These are phyloP conservation scores for Apiotrichum montevideense DNA, from an alignment of 1,284 basidiomycete species.

Conservation along the genomic window DNA sequence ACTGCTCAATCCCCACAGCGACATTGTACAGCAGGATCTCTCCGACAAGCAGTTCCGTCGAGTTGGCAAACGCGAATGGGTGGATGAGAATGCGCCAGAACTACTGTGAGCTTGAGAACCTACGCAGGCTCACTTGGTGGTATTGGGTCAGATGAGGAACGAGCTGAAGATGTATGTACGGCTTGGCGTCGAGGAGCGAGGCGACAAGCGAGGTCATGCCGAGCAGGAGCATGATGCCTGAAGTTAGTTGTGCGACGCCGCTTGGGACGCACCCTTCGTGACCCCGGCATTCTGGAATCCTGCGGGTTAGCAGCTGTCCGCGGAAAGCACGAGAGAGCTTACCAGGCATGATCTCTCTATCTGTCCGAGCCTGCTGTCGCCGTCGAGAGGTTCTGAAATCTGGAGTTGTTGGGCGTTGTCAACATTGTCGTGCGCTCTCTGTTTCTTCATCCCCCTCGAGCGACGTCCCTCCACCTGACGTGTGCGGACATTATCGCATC, in stretches of 20 bases:
- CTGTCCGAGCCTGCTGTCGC: too few species aligned
- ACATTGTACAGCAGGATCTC: constrained; percentile 69
- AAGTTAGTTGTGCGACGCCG: neutral
- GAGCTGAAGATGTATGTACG: constrained; percentile 73
- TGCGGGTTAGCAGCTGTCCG: constrained; percentile 7
- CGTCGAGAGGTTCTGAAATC: too few species aligned
- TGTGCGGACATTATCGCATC: too few species aligned
- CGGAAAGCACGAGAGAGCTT: neutral
- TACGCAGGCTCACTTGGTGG: constrained; percentile 40
- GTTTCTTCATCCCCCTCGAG: too few species aligned
- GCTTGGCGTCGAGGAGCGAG: constrained; percentile 75
- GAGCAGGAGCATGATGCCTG: constrained; percentile 68
- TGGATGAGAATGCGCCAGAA: constrained; percentile 76
- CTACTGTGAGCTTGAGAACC: constrained; percentile 49
- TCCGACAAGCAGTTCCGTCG: constrained; percentile 73
- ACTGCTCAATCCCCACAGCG: constrained; percentile 67
- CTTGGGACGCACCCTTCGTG: constrained; percentile 31
- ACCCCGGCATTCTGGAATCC: constrained; percentile 43
- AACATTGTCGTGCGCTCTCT: too few species aligned
- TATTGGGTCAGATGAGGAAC: constrained; percentile 46
- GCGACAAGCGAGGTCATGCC: constrained; percentile 64
- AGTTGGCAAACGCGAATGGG: constrained; percentile 73
- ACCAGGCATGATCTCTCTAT: neutral
- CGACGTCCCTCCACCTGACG: too few species aligned
- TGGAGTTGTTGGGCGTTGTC: too few species aligned